Evolutionary conservation across 2,329 filamentous ascomycete species (phyloP).

Genomic region (Didymosphaeria variabile): DNA sequence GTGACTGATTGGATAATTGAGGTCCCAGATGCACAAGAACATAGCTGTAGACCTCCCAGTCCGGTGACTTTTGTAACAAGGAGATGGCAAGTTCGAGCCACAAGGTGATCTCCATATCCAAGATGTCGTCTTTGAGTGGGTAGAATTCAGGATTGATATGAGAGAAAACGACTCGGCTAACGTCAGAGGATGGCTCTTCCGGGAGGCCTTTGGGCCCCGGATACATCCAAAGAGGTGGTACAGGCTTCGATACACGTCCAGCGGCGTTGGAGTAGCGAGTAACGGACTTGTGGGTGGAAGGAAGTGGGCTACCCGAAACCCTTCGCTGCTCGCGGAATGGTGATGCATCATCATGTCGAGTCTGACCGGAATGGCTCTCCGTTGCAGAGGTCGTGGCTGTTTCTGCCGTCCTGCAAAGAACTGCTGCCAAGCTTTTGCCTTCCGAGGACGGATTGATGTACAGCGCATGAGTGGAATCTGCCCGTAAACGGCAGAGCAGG

Average conservation of each 20-base stretch:
- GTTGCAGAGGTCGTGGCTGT: conserved; percentile 57
- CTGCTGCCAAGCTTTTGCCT: conserved; percentile 74
- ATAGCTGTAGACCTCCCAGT: conserved; percentile 95
- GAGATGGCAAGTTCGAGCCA: conserved; percentile 82
- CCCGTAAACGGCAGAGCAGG: conserved; percentile 78
- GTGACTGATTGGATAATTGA: conserved; percentile 87
- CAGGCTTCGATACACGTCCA: conserved; percentile 44
- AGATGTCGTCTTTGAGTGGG: conserved; percentile 47
- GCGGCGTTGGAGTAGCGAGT: conserved; percentile 32
- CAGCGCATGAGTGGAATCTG: conserved; percentile 80
- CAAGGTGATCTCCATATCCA: conserved; percentile 57
- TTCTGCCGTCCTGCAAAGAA: conserved; percentile 71
- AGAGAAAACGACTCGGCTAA: conserved; percentile 62
- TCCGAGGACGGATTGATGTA: conserved; percentile 76
- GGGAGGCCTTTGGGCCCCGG: conserved; percentile 63
- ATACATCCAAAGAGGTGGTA: conserved; percentile 64
- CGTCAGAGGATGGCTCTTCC: conserved; percentile 59
- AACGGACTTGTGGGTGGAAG: conserved; percentile 42
- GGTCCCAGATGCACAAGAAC: conserved; percentile 85
- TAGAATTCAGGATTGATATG: conserved; percentile 52
- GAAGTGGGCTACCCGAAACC: conserved; percentile 41
- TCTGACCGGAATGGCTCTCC: conserved; percentile 43
- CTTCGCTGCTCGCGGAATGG: conserved; percentile 45
- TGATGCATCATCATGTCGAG: conserved; percentile 38
- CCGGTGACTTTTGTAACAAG: conserved; percentile 76